Conservation (phyloP, 345 rosid species). For the Syzygium jambos region DNA sequence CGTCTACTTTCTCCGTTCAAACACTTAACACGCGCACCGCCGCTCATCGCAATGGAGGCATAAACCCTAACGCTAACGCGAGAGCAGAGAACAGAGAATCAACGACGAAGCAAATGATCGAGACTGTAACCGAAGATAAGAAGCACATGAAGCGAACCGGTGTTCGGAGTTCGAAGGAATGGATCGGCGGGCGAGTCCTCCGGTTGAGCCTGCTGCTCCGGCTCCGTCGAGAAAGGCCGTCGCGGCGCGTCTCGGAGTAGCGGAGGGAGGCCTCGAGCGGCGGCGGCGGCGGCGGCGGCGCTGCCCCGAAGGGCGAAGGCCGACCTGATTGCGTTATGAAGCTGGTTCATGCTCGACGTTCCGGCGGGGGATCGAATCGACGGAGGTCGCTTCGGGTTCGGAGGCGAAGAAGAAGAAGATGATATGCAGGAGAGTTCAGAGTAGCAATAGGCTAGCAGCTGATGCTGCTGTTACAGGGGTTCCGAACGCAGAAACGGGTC, state of each 20-base stretch:
- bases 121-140: neutral
- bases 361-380: neutral
- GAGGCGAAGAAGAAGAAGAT: neutral
- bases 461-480: neutral
- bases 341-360: constrained; percentile 22
- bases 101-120: neutral
- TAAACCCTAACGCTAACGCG: constrained; percentile 1
- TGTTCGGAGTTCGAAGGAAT: constrained; percentile 10
- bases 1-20: neutral
- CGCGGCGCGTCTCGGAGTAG: constrained; percentile 23
- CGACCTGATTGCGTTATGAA: constrained; percentile 25
- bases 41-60: neutral
- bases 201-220: constrained; percentile 16
- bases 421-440: neutral
- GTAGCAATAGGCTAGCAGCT: neutral
- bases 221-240: constrained; percentile 41
- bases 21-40: neutral
- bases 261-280: constrained; percentile 3
- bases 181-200: constrained; percentile 18
- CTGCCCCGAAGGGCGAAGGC: constrained; percentile 6
- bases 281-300: neutral
- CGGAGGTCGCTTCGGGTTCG: neutral
- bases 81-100: neutral
- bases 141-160: constrained; percentile 6
- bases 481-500: neutral